Evolutionary conservation across 1,284 basidiomycete genomes (phyloP).

Genomic region (Ceratorhiza oryzae-sativae): DNA sequence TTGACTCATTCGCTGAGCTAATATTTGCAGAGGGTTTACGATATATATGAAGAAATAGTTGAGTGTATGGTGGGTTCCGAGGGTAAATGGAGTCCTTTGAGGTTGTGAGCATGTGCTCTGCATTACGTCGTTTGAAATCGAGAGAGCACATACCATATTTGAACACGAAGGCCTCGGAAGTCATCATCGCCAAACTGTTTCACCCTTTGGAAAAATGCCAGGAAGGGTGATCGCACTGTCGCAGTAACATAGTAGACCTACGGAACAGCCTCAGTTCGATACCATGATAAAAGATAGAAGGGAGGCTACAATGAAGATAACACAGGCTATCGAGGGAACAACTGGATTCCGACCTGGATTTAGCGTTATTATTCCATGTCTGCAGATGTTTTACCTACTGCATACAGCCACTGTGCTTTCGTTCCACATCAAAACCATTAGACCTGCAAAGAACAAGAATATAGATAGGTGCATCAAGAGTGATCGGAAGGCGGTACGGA

Average conservation of each 20-base stretch:
- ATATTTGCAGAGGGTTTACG: background rate
- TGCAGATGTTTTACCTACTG: background rate
- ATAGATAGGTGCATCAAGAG: constrained; percentile 36
- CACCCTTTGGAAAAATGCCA: constrained; percentile 2
- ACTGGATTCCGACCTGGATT: background rate
- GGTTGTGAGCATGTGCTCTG: background rate
- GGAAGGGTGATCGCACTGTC: constrained; percentile 14
- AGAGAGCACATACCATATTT: constrained; percentile 5
- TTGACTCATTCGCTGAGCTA: background rate
- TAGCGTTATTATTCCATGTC: background rate
- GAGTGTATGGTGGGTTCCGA: constrained; percentile 21
- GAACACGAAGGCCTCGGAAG: constrained; percentile 26
- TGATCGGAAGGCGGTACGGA: constrained; percentile 25
- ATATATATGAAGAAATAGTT: constrained; percentile 1
- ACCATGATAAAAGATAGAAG: background rate
- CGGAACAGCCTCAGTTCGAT: background rate
- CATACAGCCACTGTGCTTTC: constrained; percentile 10
- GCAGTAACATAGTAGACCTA: constrained; percentile 30
- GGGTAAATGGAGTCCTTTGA: constrained; percentile 23
- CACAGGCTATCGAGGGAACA: constrained; percentile 6
- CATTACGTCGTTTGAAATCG: background rate
- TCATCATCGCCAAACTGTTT: constrained; percentile 17
- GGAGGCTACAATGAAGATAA: background rate
- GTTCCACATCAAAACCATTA: constrained; percentile 33
- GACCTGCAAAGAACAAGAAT: constrained; percentile 35